Evolutionary conservation across 2,329 filamentous ascomycete genomes (phyloP).

Genomic region (Fusarium luffae): DNA sequence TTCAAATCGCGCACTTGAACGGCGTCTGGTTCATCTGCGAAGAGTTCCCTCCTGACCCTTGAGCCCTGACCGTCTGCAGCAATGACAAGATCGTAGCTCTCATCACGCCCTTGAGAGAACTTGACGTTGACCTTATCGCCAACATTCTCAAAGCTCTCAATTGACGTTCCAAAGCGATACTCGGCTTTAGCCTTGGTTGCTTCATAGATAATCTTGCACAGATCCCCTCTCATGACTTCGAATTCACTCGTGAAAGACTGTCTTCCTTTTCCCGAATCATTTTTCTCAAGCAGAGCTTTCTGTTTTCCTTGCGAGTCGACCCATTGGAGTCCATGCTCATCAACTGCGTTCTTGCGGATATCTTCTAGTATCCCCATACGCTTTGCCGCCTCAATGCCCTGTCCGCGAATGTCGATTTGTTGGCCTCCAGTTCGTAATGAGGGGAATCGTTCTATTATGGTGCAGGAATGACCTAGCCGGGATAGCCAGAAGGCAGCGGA

Average conservation of each 20-base stretch:
- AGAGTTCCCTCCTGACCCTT: conserved; percentile 10
- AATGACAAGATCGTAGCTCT: conserved; percentile 30
- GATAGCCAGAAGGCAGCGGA: conserved; percentile 57
- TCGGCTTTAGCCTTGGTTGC: conserved; percentile 42
- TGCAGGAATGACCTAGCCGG: conserved; percentile 52
- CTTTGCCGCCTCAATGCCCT: conserved; percentile 53
- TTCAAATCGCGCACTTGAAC: conserved; percentile 10
- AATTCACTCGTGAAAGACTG: conserved; percentile 65
- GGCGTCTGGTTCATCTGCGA: conserved; percentile 20
- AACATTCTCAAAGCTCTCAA: conserved; percentile 23
- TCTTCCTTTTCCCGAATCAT: conserved; percentile 52
- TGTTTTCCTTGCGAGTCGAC: conserved; percentile 55
- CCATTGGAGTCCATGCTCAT: conserved; percentile 55
- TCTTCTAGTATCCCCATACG: conserved; percentile 54
- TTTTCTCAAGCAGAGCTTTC: conserved; percentile 54
- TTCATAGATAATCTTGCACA: conserved; percentile 63
- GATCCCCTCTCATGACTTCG: conserved; percentile 69
- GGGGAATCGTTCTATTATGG: conserved; percentile 56
- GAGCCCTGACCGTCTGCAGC: conserved; percentile 32
- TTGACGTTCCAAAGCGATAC: conserved; percentile 23
- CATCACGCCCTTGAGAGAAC: conserved; percentile 1
- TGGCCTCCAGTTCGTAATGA: conserved; percentile 54
- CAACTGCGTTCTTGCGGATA: conserved; percentile 58
- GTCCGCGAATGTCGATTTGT: conserved; percentile 59
- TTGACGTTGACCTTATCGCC: conserved; percentile 23